Evolutionary conservation across 257 asterid genomes (phyloP).

Genomic region (Ilex aquifolium): DNA sequence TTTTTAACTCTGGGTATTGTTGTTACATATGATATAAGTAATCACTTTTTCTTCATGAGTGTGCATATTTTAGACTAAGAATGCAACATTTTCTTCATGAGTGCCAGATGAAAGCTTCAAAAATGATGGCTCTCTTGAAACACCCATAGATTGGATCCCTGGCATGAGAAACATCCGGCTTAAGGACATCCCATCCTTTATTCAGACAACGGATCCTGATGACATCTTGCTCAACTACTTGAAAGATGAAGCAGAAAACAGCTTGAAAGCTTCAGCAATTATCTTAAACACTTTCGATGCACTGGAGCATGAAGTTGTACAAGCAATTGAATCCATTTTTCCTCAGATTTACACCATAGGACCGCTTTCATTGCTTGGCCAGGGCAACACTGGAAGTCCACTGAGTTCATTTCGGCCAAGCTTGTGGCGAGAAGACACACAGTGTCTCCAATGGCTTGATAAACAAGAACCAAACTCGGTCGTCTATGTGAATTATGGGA

Average conservation of each 20-base stretch:
- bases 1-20: no score
- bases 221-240: slow-evolving; percentile 50
- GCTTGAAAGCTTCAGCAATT: slow-evolving; percentile 34
- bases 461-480: slow-evolving; percentile 27
- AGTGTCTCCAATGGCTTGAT: slow-evolving; percentile 43
- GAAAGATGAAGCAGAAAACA: slow-evolving; percentile 25
- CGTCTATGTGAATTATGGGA: slow-evolving; percentile 49
- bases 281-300: slow-evolving; percentile 49
- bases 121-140: slow-evolving; percentile 48
- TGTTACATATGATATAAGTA: no score
- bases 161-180: slow-evolving; percentile 41
- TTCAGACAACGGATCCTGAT: slow-evolving; percentile 44
- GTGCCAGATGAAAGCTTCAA: slow-evolving; percentile 37
- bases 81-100: no score
- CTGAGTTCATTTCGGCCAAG: slow-evolving; percentile 32
- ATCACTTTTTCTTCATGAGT: no score
- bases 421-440: slow-evolving; percentile 37
- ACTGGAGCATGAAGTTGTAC: slow-evolving; percentile 32
- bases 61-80: no score
- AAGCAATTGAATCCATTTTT: slow-evolving; percentile 24
- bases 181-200: slow-evolving; percentile 50
- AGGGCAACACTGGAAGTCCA: slow-evolving; percentile 5
- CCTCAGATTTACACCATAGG: slow-evolving; percentile 38
- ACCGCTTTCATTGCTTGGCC: slow-evolving; percentile 35
- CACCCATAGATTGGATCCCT: slow-evolving; percentile 34